Base-by-base conservation (phyloP, 345 rosid species). In the Gossypium mustelinum region DNA sequence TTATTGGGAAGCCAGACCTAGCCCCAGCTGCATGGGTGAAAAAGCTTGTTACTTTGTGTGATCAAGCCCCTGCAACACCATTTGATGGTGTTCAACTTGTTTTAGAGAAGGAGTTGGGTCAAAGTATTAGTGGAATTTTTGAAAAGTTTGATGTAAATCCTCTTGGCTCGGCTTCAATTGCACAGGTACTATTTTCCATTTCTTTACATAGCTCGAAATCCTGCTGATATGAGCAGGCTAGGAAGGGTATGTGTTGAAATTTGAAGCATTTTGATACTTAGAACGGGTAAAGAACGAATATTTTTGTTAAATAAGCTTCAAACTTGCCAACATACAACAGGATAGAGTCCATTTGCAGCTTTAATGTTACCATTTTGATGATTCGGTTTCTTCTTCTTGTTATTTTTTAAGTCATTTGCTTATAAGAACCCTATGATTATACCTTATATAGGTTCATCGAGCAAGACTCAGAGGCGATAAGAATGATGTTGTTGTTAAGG, bases 141-240 rank as follows among this genome's bases (percentile, higher is more conserved):
- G 95, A 94, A 68, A 84, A 85, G 25, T 87, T 92, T 86, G 98
- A 92, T 79, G 83, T 62, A 39, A 73, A 86, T 78, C 98, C 98
- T 76, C 83, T 94, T 68, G 98, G 97, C 66, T 94, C 98, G 67
- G 98, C 98, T 83, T 94, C 98, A 58, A 91, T 94, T 80, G 98
- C 98, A 34, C 97, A 94, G 98, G 97, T 90, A 86, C 59, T 64
- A 64, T 43, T 66, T 66, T 66, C 39, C 52, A 18, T 66, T 20
- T 60, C 24, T 60, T 44, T 43, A 20, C 75, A 11, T 11, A 13
- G 16, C 73, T 50, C 34, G 2, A 27, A 50, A 29, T 27, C 27
- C 24, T 25, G 45, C 16, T 25, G 45, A 51, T 18, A 51, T 27
- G 25, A 27, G 24, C 41, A 9, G 73, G 34, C 62, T 59, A 70